phyloP scores from a whole-genome alignment of 2,329 filamentous ascomycete genomes.

The Pseudocercospora vitis region DNA sequence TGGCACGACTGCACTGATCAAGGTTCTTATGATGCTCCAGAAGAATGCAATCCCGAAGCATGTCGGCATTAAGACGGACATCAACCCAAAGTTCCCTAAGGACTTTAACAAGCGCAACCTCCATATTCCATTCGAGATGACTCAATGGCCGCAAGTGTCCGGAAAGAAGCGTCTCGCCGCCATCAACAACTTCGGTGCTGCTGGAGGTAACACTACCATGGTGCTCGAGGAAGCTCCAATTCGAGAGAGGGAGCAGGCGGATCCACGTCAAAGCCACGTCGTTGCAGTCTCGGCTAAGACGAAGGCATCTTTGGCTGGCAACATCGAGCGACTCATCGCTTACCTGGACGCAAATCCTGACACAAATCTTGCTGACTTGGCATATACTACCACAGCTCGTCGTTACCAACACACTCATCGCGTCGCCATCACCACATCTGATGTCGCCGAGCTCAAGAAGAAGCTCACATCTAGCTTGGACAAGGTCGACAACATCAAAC shows the following conservation, averaged over 20 bases:
- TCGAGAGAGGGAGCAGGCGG: slow-evolving; percentile 38
- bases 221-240: slow-evolving; percentile 62
- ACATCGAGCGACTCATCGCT: slow-evolving; percentile 56
- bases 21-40: slow-evolving; percentile 40
- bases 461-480: slow-evolving; percentile 15
- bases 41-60: slow-evolving; percentile 38
- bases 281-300: slow-evolving; percentile 61
- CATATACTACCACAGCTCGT: slow-evolving; percentile 67
- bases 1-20: slow-evolving; percentile 37
- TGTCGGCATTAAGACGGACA: slow-evolving; percentile 46
- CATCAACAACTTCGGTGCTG: slow-evolving; percentile 70
- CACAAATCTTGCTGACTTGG: slow-evolving; percentile 53
- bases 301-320: slow-evolving; percentile 49
- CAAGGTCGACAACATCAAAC: slow-evolving; percentile 18
- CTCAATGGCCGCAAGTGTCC: slow-evolving; percentile 36
- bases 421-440: slow-evolving; percentile 35
- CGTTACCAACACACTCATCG: slow-evolving; percentile 47
- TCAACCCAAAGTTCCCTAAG: slow-evolving; percentile 61
- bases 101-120: slow-evolving; percentile 60
- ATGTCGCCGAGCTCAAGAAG: slow-evolving; percentile 35
- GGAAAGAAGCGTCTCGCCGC: slow-evolving; percentile 42
- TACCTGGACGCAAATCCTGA: slow-evolving; percentile 58
- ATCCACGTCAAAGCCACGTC: slow-evolving; percentile 59
- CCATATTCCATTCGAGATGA: slow-evolving; percentile 55
- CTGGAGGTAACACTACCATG: slow-evolving; percentile 69